phyloP scores from a whole-genome alignment of 2,329 filamentous ascomycete genomes.

The Epichloe amarillans region DNA sequence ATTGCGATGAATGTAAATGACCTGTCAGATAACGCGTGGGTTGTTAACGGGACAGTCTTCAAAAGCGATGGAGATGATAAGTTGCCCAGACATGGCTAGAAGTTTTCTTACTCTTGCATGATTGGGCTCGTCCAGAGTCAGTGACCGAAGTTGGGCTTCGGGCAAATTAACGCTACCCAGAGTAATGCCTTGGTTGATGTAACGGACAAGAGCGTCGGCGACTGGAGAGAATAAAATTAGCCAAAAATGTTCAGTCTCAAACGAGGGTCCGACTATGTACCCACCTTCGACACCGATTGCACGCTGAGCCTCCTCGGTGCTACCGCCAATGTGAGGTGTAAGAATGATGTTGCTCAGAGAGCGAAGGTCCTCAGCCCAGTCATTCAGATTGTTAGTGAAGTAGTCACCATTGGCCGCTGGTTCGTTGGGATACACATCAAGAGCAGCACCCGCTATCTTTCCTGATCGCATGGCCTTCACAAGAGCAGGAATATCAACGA shows the following conservation, averaged over 20 bases:
- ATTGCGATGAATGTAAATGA: constrained; percentile 96
- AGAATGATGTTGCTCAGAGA: constrained; percentile 84
- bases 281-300: constrained; percentile 81
- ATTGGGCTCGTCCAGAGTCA: constrained; percentile 80
- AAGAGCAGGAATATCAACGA: constrained; percentile 86
- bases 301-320: constrained; percentile 92
- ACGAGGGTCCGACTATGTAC: constrained; percentile 3
- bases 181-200: constrained; percentile 91
- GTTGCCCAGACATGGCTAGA: not conserved
- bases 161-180: constrained; percentile 91
- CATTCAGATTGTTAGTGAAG: constrained; percentile 73
- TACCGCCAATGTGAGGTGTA: constrained; percentile 93
- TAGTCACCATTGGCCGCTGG: constrained; percentile 90
- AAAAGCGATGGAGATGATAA: not conserved
- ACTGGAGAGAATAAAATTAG: constrained; percentile 33
- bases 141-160: constrained; percentile 80
- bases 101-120: constrained; percentile 56
- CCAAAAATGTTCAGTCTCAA: not conserved
- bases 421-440: constrained; percentile 93
- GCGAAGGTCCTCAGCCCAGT: constrained; percentile 75
- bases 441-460: constrained; percentile 83
- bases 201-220: constrained; percentile 71
- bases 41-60: constrained; percentile 7
- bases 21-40: constrained; percentile 22
- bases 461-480: constrained; percentile 76